phyloP scores from a whole-genome alignment of 179 eudicot species.

The Monotropa hypopitys region DNA sequence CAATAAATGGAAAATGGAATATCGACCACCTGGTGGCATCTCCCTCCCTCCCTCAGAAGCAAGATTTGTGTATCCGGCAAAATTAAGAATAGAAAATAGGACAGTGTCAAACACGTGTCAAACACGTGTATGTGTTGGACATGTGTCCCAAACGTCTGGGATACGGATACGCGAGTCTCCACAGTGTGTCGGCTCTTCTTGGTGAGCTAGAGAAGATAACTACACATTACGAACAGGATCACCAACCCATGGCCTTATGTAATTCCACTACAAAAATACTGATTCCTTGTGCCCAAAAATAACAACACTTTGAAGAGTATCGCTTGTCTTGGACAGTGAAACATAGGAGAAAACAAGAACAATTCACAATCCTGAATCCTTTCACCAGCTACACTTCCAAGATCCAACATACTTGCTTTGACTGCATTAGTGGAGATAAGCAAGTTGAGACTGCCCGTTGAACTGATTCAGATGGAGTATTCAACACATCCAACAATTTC shows the following conservation, averaged over 20 bases:
- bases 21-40: no score
- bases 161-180: not conserved
- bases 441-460: constrained; percentile 93
- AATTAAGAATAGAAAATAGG: not conserved
- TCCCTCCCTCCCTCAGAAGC: no score
- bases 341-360: not conserved
- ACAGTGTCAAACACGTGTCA: not conserved
- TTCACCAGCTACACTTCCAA: not conserved
- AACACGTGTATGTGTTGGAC: no score
- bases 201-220: not conserved
- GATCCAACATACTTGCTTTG: constrained; percentile 55
- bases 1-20: no score
- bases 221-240: not conserved
- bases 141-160: not conserved
- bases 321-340: not conserved
- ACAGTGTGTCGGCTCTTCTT: not conserved
- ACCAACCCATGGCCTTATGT: not conserved
- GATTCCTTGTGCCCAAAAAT: not conserved
- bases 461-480: constrained; percentile 98
- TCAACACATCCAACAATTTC: constrained; percentile 82
- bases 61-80: not conserved
- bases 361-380: not conserved
- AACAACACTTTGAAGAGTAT: not conserved
- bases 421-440: constrained; percentile 84
- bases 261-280: not conserved